Conservation (phyloP, 148 eudicot genomes). For the Pouteria glomerata region DNA sequence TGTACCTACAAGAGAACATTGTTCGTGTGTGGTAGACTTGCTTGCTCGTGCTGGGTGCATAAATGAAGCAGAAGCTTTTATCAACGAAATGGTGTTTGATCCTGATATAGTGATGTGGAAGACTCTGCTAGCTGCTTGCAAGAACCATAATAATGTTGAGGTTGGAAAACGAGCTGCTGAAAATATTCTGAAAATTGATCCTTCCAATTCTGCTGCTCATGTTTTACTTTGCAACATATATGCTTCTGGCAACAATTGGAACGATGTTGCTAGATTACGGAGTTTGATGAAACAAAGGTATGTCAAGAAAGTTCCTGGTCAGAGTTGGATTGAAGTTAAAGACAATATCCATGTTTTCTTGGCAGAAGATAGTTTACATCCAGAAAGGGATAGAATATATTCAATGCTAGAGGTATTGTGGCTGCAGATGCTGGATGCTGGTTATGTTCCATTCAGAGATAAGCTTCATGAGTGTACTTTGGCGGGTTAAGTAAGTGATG, state of each 20-base stretch:
- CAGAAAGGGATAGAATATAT: conserved; percentile 24
- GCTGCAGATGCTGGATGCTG: conserved; percentile 29
- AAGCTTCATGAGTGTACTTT: conserved; percentile 2
- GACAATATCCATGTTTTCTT: conserved; percentile 28
- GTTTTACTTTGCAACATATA: conserved; percentile 31
- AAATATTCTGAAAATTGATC: conserved; percentile 35
- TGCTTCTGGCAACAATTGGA: conserved; percentile 30
- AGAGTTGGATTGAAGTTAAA: conserved; percentile 42
- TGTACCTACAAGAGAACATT: conserved; percentile 32
- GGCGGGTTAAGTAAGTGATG: not conserved
- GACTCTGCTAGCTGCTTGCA: conserved; percentile 40
- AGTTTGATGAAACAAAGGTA: conserved; percentile 36
- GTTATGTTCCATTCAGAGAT: conserved; percentile 12
- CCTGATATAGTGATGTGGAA: conserved; percentile 45
- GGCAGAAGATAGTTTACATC: conserved; percentile 30
- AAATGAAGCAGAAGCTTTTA: conserved; percentile 35
- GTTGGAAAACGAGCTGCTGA: conserved; percentile 39
- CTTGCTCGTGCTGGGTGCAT: conserved; percentile 40
- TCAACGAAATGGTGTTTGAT: conserved; percentile 26
- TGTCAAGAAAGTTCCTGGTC: conserved; percentile 35
- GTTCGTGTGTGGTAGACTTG: conserved; percentile 37
- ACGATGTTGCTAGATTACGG: conserved; percentile 29
- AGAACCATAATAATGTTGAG: conserved; percentile 18
- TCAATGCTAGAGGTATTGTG: conserved; percentile 20
- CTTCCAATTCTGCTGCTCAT: conserved; percentile 36